These are phyloP conservation scores for Leccinum boreale DNA, from an alignment of 768 basidiomycete species.

Conservation along the genomic window DNA sequence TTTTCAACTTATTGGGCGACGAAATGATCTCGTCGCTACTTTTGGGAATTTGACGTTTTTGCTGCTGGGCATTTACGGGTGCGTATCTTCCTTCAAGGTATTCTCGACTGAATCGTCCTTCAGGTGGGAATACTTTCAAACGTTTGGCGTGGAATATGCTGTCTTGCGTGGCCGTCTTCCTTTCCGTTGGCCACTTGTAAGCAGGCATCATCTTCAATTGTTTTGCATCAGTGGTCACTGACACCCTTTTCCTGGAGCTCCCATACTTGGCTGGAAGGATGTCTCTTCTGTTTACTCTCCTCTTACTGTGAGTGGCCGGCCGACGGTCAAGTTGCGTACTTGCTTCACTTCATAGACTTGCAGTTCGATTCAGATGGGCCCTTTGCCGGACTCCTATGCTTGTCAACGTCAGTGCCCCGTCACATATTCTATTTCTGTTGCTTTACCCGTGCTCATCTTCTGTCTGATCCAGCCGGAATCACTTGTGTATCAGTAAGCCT, in stretches of 20 bases:
- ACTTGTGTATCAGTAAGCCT: conserved; percentile 7
- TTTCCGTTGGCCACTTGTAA: conserved; percentile 27
- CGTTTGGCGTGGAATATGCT: conserved; percentile 19
- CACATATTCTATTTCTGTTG: not conserved
- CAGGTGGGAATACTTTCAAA: conserved; percentile 26
- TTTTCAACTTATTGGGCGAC: conserved; percentile 10
- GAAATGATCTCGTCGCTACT: not conserved
- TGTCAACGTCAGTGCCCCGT: conserved; percentile 21
- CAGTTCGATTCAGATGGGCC: conserved; percentile 6
- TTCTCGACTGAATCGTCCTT: not conserved
- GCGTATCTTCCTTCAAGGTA: not conserved
- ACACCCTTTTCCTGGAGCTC: conserved; percentile 6
- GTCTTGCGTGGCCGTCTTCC: conserved; percentile 17
- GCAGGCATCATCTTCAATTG: not conserved
- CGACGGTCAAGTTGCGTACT: not conserved
- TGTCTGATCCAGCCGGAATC: not conserved
- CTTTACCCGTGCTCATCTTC: not conserved
- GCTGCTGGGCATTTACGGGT: conserved; percentile 20
- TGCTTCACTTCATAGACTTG: not conserved
- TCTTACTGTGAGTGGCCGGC: conserved; percentile 12
- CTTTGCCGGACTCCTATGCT: not conserved
- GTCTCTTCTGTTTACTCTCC: conserved; percentile 9
- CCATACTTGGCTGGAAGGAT: conserved; percentile 26
- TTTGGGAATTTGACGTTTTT: conserved; percentile 8
- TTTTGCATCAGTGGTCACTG: not conserved